These are phyloP conservation scores for Xylaria sp. DNA, from an alignment of 2,329 filamentous ascomycete species.

Conservation along the genomic window DNA sequence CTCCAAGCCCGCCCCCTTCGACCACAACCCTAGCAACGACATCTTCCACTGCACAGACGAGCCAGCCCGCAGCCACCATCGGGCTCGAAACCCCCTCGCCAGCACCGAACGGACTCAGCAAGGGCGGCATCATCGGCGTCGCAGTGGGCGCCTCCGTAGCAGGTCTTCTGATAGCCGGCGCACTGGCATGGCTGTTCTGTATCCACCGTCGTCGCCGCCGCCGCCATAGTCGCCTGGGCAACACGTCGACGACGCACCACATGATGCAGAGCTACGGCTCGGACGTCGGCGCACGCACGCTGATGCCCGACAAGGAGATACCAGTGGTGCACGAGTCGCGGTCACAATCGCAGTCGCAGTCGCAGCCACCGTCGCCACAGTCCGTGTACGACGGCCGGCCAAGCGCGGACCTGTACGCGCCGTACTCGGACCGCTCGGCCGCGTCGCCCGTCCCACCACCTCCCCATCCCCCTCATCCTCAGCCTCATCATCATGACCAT, in stretches of 20 bases:
- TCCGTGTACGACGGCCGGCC: slow-evolving; percentile 35
- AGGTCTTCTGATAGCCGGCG: slow-evolving; percentile 53
- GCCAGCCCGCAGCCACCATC: not conserved
- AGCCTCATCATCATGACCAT: not conserved
- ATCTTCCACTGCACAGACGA: slow-evolving; percentile 6
- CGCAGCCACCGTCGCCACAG: slow-evolving; percentile 36
- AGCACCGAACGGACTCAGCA: slow-evolving; percentile 2
- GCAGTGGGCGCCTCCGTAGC: slow-evolving; percentile 46
- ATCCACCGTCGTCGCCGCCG: slow-evolving; percentile 53
- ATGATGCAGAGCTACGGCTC: slow-evolving; percentile 41
- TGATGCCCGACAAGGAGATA: slow-evolving; percentile 54
- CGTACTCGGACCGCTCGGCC: slow-evolving; percentile 49
- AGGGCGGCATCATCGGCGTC: slow-evolving; percentile 40
- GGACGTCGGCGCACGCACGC: slow-evolving; percentile 48
- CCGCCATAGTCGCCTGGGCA: slow-evolving; percentile 50
- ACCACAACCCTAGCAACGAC: slow-evolving; percentile 10
- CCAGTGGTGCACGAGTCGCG: slow-evolving; percentile 32
- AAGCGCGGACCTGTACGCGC: slow-evolving; percentile 43
- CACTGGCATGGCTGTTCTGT: slow-evolving; percentile 55
- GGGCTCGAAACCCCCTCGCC: not conserved
- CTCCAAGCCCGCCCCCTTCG: slow-evolving; percentile 7
- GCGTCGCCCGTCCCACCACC: slow-evolving; percentile 23
- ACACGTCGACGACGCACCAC: slow-evolving; percentile 37
- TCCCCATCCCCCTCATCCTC: too few relatives aligned
- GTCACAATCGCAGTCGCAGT: too few relatives aligned